Evolutionary conservation across 225 moss, liverwort and hornwort genomes (phyloP).

Genomic region (Ulota crispa): DNA sequence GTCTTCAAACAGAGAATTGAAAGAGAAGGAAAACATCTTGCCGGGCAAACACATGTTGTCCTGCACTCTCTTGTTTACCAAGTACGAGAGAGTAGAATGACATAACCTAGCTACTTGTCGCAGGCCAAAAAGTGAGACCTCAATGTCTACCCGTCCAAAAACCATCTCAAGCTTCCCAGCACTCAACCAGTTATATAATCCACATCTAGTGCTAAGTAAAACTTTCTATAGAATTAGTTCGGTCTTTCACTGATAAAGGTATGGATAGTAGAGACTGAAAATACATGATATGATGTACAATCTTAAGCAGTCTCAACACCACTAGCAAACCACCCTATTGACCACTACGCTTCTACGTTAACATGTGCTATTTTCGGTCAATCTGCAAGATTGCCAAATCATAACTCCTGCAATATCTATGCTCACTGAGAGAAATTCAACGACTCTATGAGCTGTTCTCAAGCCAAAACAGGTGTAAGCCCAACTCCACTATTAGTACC

Average conservation of each 20-base stretch:
- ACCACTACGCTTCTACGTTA: background rate
- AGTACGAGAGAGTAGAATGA: background rate
- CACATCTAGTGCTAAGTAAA: background rate
- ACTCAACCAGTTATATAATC: background rate
- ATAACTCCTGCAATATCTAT: background rate
- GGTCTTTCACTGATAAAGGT: background rate
- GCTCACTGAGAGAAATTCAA: background rate
- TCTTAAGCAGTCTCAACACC: background rate
- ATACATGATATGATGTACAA: background rate
- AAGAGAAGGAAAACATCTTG: background rate
- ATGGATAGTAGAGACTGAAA: background rate
- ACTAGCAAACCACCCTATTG: background rate
- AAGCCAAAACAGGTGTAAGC: slow-evolving; percentile 26
- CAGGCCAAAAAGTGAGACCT: background rate
- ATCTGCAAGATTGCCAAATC: background rate
- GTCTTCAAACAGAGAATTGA: background rate
- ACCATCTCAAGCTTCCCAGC: background rate
- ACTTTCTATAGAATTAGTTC: background rate
- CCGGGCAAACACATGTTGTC: background rate
- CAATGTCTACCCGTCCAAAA: background rate
- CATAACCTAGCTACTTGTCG: too few relatives aligned
- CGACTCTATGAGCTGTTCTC: background rate
- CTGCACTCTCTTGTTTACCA: background rate
- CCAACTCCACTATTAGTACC: background rate
- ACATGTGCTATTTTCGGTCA: background rate